Conservation (phyloP, 371 early-diverging fungal genomes). For the Lichtheimia ramosa region DNA sequence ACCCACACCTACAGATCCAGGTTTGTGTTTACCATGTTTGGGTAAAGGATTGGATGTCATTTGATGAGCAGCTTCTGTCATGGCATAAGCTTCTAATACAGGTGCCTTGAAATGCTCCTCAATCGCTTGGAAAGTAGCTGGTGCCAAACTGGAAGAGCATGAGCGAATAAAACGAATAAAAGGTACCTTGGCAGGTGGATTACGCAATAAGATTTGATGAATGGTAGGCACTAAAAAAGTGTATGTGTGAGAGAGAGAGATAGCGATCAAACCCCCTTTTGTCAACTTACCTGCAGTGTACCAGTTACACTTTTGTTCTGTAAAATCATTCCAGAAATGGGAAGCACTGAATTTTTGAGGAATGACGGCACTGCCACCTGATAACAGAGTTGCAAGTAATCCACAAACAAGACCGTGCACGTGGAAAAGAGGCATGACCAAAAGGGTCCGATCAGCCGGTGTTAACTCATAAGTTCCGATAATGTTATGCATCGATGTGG, state of each 20-base stretch:
- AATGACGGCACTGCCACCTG: conserved; percentile 80
- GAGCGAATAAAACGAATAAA: conserved; percentile 82
- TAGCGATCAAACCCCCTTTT: not conserved
- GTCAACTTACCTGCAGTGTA: conserved; percentile 61
- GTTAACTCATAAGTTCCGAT: conserved; percentile 65
- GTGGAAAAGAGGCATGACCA: conserved; percentile 94
- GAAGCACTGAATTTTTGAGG: conserved; percentile 80
- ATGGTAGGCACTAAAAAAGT: conserved; percentile 76
- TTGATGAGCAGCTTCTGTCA: conserved; percentile 92
- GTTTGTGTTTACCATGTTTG: conserved; percentile 64
- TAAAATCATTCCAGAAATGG: conserved; percentile 79
- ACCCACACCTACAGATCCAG: conserved; percentile 82
- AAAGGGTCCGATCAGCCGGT: conserved; percentile 61
- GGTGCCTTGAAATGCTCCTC: conserved; percentile 76
- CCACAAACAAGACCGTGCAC: conserved; percentile 88
- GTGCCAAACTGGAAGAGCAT: conserved; percentile 82
- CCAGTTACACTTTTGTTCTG: conserved; percentile 66
- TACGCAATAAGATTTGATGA: conserved; percentile 78
- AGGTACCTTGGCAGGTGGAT: conserved; percentile 50
- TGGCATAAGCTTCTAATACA: conserved; percentile 88
- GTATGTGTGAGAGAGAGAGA: not conserved
- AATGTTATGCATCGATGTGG: conserved; percentile 76
- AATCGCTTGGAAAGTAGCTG: conserved; percentile 68
- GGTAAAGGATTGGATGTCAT: conserved; percentile 88
- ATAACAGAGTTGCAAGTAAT: conserved; percentile 69